Conservation (phyloP, 306 rosid species). For the Spatholobus suberectus region DNA sequence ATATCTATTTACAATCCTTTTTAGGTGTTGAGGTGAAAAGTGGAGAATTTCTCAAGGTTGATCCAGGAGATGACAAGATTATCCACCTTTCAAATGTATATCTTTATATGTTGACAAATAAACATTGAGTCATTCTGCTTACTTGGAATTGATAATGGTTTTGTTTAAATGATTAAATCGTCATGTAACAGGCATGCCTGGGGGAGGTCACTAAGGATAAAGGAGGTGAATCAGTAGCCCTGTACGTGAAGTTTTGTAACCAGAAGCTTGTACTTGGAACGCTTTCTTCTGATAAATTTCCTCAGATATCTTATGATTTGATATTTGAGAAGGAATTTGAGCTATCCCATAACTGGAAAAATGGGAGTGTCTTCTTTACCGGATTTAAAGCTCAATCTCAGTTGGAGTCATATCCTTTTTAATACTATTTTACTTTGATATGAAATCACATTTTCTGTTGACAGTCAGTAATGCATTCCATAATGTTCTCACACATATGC, state of each 20-base stretch:
- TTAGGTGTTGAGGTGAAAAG: slow-evolving; percentile 17
- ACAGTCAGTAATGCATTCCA: background rate
- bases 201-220: slow-evolving; percentile 10
- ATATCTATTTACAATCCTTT: background rate
- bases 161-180: background rate
- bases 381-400: slow-evolving; percentile 19
- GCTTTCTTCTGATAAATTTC: background rate
- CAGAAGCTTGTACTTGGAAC: slow-evolving; percentile 23
- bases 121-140: background rate
- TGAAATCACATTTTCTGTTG: background rate
- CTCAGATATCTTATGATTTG: slow-evolving; percentile 16
- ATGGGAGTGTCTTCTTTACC: slow-evolving; percentile 6
- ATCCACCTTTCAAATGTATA: slow-evolving; percentile 19
- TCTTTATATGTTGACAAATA: background rate
- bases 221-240: slow-evolving; percentile 1
- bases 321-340: slow-evolving; percentile 18
- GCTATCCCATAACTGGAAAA: slow-evolving; percentile 14
- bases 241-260: slow-evolving; percentile 5
- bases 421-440: background rate
- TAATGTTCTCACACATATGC: background rate
- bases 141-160: background rate
- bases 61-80: slow-evolving; percentile 17
- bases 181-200: slow-evolving; percentile 2
- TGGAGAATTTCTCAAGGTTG: slow-evolving; percentile 10
- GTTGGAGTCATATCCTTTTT: slow-evolving; percentile 1